These are phyloP conservation scores for Auricularia sp. DNA, from an alignment of 768 basidiomycete genomes.

Conservation along the genomic window DNA sequence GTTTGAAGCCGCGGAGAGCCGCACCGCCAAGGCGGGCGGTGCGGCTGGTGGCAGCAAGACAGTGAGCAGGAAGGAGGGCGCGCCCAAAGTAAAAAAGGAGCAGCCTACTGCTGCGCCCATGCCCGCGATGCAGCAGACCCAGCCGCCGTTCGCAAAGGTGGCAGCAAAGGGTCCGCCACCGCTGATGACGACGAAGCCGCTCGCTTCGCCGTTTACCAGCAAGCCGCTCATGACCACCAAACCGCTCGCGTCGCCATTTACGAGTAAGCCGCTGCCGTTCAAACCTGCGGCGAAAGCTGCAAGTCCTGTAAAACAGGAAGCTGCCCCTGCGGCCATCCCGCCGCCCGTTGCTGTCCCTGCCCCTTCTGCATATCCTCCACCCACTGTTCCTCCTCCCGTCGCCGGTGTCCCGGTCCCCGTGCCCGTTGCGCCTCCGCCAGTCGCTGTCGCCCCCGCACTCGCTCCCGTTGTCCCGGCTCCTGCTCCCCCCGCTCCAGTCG, in stretches of 20 bases:
- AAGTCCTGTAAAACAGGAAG: background rate
- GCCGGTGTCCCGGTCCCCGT: too few species aligned
- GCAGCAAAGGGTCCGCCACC: conserved; percentile 5
- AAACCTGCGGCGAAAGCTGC: conserved; percentile 14
- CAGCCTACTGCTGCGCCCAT: background rate
- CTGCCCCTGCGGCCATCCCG: background rate
- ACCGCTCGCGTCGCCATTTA: conserved; percentile 30
- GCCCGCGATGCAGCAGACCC: background rate
- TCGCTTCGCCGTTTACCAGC: conserved; percentile 30
- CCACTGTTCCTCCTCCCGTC: too few species aligned
- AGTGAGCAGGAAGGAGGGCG: background rate
- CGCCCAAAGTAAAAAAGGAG: conserved; percentile 2
- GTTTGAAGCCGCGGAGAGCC: conserved; percentile 56
- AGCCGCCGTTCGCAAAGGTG: background rate
- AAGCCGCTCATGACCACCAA: conserved; percentile 4
- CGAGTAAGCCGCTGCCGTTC: conserved; percentile 8
- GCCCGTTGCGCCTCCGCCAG: background rate
- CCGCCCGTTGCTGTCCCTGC: background rate
- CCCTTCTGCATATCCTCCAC: conserved; percentile 6
- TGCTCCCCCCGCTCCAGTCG: conserved; percentile 6
- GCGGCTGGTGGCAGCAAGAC: background rate
- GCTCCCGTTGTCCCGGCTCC: conserved; percentile 5
- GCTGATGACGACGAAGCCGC: conserved; percentile 1
- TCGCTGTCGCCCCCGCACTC: background rate
- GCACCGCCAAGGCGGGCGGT: background rate